Base-by-base conservation (phyloP, 306 rosid genomes). In the Pyrus bretschneideri region DNA sequence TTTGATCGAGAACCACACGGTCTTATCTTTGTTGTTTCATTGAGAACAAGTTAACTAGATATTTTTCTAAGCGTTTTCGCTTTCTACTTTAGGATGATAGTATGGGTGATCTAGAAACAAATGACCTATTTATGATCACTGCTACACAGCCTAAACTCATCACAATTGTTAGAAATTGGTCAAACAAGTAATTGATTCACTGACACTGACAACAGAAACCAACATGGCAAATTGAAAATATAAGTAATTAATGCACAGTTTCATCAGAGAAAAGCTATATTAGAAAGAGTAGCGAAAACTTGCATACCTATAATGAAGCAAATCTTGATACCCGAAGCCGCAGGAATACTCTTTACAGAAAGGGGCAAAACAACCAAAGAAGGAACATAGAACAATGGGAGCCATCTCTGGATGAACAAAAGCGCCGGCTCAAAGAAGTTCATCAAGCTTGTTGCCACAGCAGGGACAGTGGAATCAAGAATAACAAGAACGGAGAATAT, bases 301-400 rank as follows among this genome's bases (percentile, higher is more conserved):
- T 54, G 79, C 68, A 51, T 78, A 92, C 98, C 96, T 74, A 93
- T 51, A 62, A 95, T 95, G 74, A 79, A 82, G 88, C 85, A 69
- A 75, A 95, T 90, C 84, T 95, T 95, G 92, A 90, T 72, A 75
- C 91, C 98, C 9, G 98, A 87, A 75, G 98, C 92, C 4, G 97
- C 86, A 18, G 98, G 98, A 27, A 95, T 87, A 69, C 91, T 93
- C 83, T 74, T 89, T 1, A 92, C 89, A 57, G 97, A 88, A 80
- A 95, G 89, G 1, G 98, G 98, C 69, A 95, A 80, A 71, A 90
- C 88, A 79, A 92, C 97, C 86, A 92, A 80, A 70, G 96, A 86
- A 11, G 98, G 97, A 81, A 95, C 97, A 65, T 95, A 95, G 78
- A 92, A 95, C 83, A 95, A 80, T 6, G 98, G 97, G 13, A 95